Evolutionary conservation across 148 eudicot species (phyloP).

Genomic region (Chenopodium suecicum): DNA sequence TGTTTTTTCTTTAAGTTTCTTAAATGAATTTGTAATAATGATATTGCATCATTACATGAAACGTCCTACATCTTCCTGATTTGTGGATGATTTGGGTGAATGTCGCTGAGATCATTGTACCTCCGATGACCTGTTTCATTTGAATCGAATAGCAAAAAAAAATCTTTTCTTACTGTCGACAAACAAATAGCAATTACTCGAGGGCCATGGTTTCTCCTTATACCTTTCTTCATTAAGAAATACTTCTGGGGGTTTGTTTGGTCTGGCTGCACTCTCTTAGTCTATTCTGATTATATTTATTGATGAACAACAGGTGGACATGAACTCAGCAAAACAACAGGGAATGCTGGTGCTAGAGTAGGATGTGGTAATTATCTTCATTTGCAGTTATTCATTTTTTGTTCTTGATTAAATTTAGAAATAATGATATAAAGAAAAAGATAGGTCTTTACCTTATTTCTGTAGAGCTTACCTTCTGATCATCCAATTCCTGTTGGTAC

Average conservation of each 20-base stretch:
- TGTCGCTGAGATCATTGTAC: not conserved
- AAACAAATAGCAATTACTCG: not conserved
- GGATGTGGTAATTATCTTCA: slow-evolving; percentile 63
- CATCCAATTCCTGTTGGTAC: not conserved
- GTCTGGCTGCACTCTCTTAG: not conserved
- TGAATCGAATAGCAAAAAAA: not conserved
- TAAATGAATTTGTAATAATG: not conserved
- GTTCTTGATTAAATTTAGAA: not conserved
- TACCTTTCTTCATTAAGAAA: not conserved
- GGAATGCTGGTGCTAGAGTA: slow-evolving; percentile 88
- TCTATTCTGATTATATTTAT: slow-evolving; percentile 18
- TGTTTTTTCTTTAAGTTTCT: not conserved
- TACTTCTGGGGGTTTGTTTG: not conserved
- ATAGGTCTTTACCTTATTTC: not conserved
- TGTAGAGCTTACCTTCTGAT: not conserved
- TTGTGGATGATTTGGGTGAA: not conserved
- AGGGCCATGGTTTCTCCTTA: not conserved
- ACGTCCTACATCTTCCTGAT: not conserved
- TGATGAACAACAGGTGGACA: slow-evolving; percentile 70
- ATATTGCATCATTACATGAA: not conserved
- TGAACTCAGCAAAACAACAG: slow-evolving; percentile 93
- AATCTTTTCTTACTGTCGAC: not conserved
- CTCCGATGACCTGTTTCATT: not conserved
- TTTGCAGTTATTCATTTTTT: not conserved
- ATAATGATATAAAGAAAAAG: not conserved